These are phyloP conservation scores for Termitomyces sp. DNA, from an alignment of 1,284 basidiomycete species.

Conservation along the genomic window DNA sequence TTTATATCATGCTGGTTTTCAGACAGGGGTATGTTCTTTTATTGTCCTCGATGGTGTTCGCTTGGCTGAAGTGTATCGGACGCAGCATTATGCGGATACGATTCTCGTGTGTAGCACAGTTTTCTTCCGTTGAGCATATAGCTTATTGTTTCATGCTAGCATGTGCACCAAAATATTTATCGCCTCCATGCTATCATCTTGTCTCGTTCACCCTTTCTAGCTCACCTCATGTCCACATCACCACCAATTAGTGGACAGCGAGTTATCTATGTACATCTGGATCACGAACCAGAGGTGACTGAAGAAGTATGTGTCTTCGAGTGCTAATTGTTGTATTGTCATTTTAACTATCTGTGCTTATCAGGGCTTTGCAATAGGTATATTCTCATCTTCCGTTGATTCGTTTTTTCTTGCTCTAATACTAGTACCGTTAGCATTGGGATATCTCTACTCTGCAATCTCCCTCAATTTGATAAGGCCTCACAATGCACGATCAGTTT, in stretches of 20 bases:
- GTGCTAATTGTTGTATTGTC: slow-evolving; percentile 15
- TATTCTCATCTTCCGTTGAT: slow-evolving; percentile 8
- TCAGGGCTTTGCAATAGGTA: slow-evolving; percentile 72
- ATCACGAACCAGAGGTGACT: slow-evolving; percentile 75
- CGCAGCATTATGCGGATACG: slow-evolving; percentile 76
- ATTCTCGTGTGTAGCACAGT: slow-evolving; percentile 52
- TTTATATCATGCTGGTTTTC: slow-evolving; percentile 72
- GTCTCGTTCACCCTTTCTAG: slow-evolving; percentile 80
- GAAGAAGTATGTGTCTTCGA: slow-evolving; percentile 59
- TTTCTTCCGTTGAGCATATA: slow-evolving; percentile 10
- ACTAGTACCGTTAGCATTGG: slow-evolving; percentile 47
- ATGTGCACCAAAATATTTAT: slow-evolving; percentile 70
- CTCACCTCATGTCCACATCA: slow-evolving; percentile 77
- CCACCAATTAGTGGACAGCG: slow-evolving; percentile 56
- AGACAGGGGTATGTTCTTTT: slow-evolving; percentile 62
- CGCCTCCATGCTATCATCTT: slow-evolving; percentile 78
- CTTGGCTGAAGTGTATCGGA: slow-evolving; percentile 12
- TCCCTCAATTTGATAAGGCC: slow-evolving; percentile 64
- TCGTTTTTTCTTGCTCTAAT: slow-evolving; percentile 10
- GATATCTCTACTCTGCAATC: slow-evolving; percentile 73
- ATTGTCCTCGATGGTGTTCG: slow-evolving; percentile 4
- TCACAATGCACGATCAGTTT: slow-evolving; percentile 75
- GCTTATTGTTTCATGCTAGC: slow-evolving; percentile 38
- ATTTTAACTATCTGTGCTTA: slow-evolving; percentile 20
- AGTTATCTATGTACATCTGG: slow-evolving; percentile 68